Conservation (phyloP, 805 yeast species). For the Wickerhamiella kazuoi region DNA sequence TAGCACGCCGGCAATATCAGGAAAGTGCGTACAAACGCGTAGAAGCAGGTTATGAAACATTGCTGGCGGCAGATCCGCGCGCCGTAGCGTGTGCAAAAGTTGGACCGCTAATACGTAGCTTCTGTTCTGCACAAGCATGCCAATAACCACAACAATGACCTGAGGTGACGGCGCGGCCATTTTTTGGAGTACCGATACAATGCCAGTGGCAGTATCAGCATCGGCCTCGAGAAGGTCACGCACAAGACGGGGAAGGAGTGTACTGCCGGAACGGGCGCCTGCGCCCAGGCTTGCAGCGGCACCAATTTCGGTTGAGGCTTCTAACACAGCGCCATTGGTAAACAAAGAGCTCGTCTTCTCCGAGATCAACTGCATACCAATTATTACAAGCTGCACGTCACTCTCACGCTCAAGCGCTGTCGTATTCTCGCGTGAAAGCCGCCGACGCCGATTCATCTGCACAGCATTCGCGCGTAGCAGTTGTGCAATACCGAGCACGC, state of each 20-base stretch:
- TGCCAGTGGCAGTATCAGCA: constrained; percentile 1
- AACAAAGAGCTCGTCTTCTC: no score
- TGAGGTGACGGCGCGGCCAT: constrained; percentile 2
- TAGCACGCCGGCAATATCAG: constrained; percentile 10
- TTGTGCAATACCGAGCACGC: constrained; percentile 8
- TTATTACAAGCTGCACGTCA: constrained; percentile 16
- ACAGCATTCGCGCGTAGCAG: constrained; percentile 9
- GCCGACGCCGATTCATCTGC: constrained; percentile 1
- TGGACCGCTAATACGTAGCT: constrained; percentile 10
- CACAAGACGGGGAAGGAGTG: constrained; percentile 2
- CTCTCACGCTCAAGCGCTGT: constrained; percentile 9
- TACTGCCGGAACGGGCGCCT: no score
- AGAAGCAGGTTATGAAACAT: constrained; percentile 8
- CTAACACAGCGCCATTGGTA: no score
- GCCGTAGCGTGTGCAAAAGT: constrained; percentile 9
- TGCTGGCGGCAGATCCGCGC: constrained; percentile 3
- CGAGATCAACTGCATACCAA: constrained; percentile 15
- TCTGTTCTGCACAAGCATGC: constrained; percentile 7
- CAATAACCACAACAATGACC: constrained; percentile 1
- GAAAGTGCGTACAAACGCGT: constrained; percentile 12
- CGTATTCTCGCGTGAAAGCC: neutral
- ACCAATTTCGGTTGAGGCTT: no score
- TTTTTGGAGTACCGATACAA: constrained; percentile 1
- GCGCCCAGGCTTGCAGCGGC: no score
- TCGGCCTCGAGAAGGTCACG: constrained; percentile 9